Evolutionary conservation across 169 alveolate species (phyloP).

Genomic region (Babesia bigemina): DNA sequence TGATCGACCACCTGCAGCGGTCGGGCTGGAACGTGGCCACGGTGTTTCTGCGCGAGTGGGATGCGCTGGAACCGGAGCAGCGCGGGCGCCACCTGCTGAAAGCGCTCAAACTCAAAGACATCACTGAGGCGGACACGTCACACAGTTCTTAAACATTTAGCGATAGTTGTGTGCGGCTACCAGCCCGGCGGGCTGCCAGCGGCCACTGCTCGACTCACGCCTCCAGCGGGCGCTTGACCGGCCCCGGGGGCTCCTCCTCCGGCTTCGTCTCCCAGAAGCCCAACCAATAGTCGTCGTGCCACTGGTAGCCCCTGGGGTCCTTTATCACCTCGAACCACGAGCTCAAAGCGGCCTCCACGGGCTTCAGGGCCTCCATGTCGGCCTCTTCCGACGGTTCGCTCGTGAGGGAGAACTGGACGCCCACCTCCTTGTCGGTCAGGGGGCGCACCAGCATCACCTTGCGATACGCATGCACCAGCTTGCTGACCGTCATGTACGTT

Average conservation of each 20-base stretch:
- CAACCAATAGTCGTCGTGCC: slow-evolving; percentile 38
- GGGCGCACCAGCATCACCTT: slow-evolving; percentile 35
- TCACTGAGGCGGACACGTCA: not conserved
- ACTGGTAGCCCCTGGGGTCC: slow-evolving; percentile 6
- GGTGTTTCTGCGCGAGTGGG: slow-evolving; percentile 38
- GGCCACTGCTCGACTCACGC: not conserved
- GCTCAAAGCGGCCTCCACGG: not conserved
- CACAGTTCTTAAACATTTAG: not conserved
- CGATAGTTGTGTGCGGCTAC: not conserved
- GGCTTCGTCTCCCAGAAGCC: slow-evolving; percentile 15
- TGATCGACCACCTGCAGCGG: slow-evolving; percentile 39
- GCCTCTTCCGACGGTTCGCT: not conserved
- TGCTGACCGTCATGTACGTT: slow-evolving; percentile 42
- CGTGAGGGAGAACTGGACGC: no score
- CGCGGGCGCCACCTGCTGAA: slow-evolving; percentile 4
- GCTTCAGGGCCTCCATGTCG: slow-evolving; percentile 1
- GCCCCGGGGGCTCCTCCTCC: not conserved
- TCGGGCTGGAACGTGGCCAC: slow-evolving; percentile 39
- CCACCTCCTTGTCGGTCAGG: no score
- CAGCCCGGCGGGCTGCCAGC: not conserved
- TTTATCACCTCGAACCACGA: slow-evolving; percentile 12
- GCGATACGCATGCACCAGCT: slow-evolving; percentile 60
- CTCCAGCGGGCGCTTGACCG: slow-evolving; percentile 30
- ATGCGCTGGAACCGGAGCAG: slow-evolving; percentile 1
- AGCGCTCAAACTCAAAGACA: not conserved